phyloP scores from a whole-genome alignment of 257 asterid species.

The Plectranthus barbatus region DNA sequence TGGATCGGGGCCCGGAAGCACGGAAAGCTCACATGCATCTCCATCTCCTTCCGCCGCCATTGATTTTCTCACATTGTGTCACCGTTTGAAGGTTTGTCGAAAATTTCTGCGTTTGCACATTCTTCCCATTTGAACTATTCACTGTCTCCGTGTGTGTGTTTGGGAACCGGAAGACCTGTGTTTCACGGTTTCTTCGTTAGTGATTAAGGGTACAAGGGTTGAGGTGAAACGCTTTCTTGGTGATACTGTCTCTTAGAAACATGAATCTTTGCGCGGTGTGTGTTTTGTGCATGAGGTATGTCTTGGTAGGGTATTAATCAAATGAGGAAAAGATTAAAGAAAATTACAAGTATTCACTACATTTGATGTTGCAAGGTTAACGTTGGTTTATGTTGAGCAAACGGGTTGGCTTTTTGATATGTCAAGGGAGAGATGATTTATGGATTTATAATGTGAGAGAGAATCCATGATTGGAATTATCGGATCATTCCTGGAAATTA shows the following conservation, averaged over 20 bases:
- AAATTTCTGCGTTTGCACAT: neutral
- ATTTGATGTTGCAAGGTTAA: neutral
- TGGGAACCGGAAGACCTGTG: neutral
- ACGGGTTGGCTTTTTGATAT: too few species aligned
- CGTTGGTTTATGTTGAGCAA: neutral
- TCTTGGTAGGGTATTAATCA: neutral
- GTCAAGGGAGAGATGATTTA: neutral
- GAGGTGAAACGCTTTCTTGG: neutral
- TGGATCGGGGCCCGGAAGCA: conserved; percentile 31
- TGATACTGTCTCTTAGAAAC: neutral
- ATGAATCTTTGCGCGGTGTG: neutral
- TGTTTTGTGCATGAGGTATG: neutral
- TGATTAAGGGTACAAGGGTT: too few species aligned
- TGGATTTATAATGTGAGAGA: neutral
- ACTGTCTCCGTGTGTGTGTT: neutral
- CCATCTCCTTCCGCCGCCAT: conserved; percentile 57
- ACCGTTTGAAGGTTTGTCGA: conserved; percentile 61
- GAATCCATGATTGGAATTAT: neutral
- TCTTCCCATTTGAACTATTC: neutral
- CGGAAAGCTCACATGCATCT: conserved; percentile 23
- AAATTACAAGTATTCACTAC: too few species aligned
- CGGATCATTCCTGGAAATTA: neutral
- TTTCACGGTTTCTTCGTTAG: neutral
- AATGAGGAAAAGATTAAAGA: too few species aligned
- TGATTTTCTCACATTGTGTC: conserved; percentile 90